Percentiles rank a stretch among this genome's conserved stretches.
phyloP scores from a whole-genome alignment of 805 yeast genomes.

The Kurtzmaniella cleridarum region DNA sequence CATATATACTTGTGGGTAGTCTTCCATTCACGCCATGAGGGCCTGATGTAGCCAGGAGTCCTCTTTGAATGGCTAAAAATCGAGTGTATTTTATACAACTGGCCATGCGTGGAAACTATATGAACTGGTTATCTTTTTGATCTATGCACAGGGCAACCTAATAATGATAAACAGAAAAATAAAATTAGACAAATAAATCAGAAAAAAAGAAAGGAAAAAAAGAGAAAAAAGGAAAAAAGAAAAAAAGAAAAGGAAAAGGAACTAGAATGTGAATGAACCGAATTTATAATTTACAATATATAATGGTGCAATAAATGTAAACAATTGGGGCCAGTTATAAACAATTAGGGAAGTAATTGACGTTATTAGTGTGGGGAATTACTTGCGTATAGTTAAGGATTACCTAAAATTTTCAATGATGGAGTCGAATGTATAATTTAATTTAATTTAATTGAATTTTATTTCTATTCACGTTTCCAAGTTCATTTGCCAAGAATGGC shows the following conservation, averaged over 20 bases:
- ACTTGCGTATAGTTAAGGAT: too few species aligned
- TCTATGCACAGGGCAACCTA: conserved; percentile 5
- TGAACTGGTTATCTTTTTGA: conserved; percentile 1
- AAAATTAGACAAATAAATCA: background rate
- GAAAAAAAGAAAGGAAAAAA: too few species aligned
- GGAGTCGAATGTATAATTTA: background rate
- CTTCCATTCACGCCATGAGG: conserved; percentile 37
- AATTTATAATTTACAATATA: too few species aligned
- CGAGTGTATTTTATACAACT: background rate
- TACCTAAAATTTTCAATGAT: background rate
- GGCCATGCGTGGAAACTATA: background rate
- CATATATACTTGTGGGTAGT: conserved; percentile 15
- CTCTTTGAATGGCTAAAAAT: too few species aligned
- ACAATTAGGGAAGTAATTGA: too few species aligned
- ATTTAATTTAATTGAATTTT: background rate
- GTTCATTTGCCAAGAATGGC: background rate
- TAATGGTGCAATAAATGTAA: too few species aligned
- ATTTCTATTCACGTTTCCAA: background rate
- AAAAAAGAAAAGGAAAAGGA: too few species aligned
- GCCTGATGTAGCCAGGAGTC: conserved; percentile 14
- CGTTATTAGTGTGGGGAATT: too few species aligned
- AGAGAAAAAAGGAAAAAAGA: too few species aligned
- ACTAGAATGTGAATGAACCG: too few species aligned
- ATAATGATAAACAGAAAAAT: background rate
- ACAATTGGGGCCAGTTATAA: too few species aligned